Evolutionary conservation across 1,284 basidiomycete genomes (phyloP).

Genomic region (Boletellus deceptivus): DNA sequence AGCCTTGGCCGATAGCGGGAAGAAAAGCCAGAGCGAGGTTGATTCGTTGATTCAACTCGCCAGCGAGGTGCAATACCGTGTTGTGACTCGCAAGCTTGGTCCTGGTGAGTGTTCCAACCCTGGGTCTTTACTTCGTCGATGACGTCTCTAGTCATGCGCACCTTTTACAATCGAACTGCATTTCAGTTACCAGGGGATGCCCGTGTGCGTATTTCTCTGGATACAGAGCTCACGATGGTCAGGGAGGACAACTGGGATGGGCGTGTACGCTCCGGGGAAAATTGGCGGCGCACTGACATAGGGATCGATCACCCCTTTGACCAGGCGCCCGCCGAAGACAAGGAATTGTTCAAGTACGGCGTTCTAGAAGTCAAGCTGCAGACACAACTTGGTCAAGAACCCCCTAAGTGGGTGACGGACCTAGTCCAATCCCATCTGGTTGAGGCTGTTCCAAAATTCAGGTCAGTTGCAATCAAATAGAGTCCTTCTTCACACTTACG

Average conservation of each 20-base stretch:
- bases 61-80: conserved; percentile 92
- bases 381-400: conserved; percentile 94
- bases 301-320: conserved; percentile 93
- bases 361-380: conserved; percentile 97
- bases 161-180: conserved; percentile 99
- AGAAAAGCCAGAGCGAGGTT: conserved; percentile 92
- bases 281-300: conserved; percentile 95
- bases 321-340: conserved; percentile 76
- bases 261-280: conserved; percentile 69
- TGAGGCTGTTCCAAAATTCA: conserved; percentile 90
- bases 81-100: conserved; percentile 79
- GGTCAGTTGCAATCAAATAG: conserved; percentile 39
- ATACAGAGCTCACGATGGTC: conserved; percentile 93
- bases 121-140: neutral
- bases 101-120: conserved; percentile 57
- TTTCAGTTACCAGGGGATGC: conserved; percentile 99
- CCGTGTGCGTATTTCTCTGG: conserved; percentile 95
- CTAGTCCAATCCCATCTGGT: conserved; percentile 93
- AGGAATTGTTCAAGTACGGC: conserved; percentile 91
- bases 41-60: conserved; percentile 96
- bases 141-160: conserved; percentile 74
- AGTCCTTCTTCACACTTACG: conserved; percentile 14
- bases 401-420: conserved; percentile 95
- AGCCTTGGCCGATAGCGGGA: conserved; percentile 84
- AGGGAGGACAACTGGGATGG: conserved; percentile 99